phyloP scores from a whole-genome alignment of 495 filamentous ascomycete genomes.

The Cercophora sp. region DNA sequence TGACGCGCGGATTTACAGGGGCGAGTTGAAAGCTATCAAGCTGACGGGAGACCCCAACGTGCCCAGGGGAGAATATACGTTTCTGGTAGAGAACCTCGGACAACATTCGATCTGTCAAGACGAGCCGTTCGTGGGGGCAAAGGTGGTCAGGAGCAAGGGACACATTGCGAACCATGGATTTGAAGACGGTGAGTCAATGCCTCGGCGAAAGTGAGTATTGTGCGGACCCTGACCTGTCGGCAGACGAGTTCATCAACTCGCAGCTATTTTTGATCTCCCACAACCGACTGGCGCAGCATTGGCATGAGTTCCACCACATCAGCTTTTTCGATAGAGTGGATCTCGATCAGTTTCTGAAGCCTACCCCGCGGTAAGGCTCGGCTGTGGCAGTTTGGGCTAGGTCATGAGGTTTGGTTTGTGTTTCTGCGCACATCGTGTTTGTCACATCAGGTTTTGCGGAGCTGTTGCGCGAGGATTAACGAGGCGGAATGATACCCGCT shows the following conservation, averaged over 20 bases:
- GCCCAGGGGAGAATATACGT: conserved; percentile 78
- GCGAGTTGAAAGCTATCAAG: conserved; percentile 75
- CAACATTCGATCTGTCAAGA: no score
- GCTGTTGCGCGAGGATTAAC: no score
- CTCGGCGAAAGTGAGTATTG: background rate
- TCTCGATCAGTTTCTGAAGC: conserved; percentile 54
- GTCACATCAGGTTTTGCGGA: no score
- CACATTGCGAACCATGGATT: conserved; percentile 75
- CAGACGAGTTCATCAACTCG: conserved; percentile 68
- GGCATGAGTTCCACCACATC: conserved; percentile 74
- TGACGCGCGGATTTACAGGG: conserved; percentile 41
- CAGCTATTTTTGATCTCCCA: conserved; percentile 77
- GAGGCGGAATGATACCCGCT: no score
- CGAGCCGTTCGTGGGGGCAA: conserved; percentile 69
- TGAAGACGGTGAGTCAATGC: conserved; percentile 53
- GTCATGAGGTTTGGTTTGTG: no score
- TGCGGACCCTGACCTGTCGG: background rate
- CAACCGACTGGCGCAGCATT: conserved; percentile 76
- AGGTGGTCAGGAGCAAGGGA: conserved; percentile 69
- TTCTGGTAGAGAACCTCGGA: conserved; percentile 72
- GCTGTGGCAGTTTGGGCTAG: no score
- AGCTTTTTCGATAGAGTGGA: conserved; percentile 77
- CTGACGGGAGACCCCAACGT: conserved; percentile 88
- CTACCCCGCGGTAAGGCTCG: background rate
- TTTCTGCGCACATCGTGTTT: no score